Conservation (phyloP, 345 rosid species). For the Eucalyptus microcorys region DNA sequence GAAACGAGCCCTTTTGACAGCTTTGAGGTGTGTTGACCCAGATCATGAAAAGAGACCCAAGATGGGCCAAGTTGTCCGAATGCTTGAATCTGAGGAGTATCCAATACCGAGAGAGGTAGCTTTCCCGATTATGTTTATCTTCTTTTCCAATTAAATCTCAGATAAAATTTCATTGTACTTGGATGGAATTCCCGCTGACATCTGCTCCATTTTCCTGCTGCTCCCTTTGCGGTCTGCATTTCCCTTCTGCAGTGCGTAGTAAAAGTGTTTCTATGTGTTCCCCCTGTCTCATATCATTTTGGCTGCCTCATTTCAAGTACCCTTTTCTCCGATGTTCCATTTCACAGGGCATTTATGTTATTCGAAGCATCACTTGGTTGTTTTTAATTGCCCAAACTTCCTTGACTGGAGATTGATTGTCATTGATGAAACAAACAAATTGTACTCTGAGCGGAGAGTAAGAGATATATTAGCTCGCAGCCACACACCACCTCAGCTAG, state of each 20-base stretch:
- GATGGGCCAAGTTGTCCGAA: slow-evolving; percentile 99
- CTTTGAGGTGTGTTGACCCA: slow-evolving; percentile 94
- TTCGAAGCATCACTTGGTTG: neutral
- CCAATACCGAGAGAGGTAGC: slow-evolving; percentile 94
- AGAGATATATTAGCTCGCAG: neutral
- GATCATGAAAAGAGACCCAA: slow-evolving; percentile 86
- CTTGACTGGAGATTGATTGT: neutral
- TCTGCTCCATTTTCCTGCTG: neutral
- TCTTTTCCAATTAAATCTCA: neutral
- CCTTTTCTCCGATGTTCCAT: neutral
- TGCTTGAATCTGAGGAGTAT: slow-evolving; percentile 96
- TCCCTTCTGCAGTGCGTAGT: neutral
- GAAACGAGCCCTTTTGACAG: slow-evolving; percentile 86
- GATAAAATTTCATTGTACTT: neutral
- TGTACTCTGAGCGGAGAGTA: neutral
- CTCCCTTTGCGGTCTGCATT: neutral
- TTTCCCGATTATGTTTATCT: neutral
- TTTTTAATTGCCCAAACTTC: neutral
- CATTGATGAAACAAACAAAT: neutral
- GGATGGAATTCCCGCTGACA: neutral
- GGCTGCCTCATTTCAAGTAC: neutral
- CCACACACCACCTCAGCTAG: neutral
- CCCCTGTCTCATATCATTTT: neutral
- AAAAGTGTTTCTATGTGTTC: neutral
- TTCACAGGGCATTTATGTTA: neutral